These are phyloP conservation scores for Colletotrichum zoysiae DNA, from an alignment of 2,329 filamentous ascomycete species.

Conservation along the genomic window DNA sequence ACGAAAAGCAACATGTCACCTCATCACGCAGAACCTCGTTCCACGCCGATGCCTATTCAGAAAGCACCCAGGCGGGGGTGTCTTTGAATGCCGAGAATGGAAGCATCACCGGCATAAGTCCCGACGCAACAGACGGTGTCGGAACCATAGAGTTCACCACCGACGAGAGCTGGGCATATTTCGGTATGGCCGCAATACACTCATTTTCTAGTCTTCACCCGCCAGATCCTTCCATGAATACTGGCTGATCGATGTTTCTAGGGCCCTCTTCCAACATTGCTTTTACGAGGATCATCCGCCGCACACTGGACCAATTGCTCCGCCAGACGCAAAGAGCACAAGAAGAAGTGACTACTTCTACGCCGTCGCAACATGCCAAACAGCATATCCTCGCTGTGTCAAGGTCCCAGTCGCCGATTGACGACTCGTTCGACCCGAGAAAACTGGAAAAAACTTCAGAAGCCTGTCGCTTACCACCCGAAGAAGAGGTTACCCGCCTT, in stretches of 20 bases:
- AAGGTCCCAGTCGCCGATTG: slow-evolving; percentile 25
- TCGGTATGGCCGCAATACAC: slow-evolving; percentile 36
- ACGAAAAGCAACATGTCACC: slow-evolving; percentile 18
- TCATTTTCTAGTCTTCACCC: too few relatives aligned
- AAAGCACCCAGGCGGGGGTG: slow-evolving; percentile 1
- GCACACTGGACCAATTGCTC: slow-evolving; percentile 37
- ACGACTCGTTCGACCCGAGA: slow-evolving; percentile 23
- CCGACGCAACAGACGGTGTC: slow-evolving; percentile 44
- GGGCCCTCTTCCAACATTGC: slow-evolving; percentile 45
- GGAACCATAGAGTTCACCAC: slow-evolving; percentile 44
- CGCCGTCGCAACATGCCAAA: neutral
- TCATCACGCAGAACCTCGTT: neutral
- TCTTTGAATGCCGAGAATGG: slow-evolving; percentile 36
- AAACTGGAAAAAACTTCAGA: slow-evolving; percentile 24
- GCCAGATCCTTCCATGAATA: neutral
- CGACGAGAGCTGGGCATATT: slow-evolving; percentile 43
- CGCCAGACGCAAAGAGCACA: slow-evolving; percentile 15
- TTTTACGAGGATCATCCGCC: slow-evolving; percentile 43
- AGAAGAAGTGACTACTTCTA: neutral
- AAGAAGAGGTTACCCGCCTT: slow-evolving; percentile 42
- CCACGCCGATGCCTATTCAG: slow-evolving; percentile 1
- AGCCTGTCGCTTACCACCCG: slow-evolving; percentile 41
- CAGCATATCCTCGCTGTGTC: slow-evolving; percentile 27
- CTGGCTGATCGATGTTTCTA: slow-evolving; percentile 7
- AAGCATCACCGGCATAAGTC: slow-evolving; percentile 37